These are phyloP conservation scores for Domatiomyces globalis DNA, from an alignment of 2,329 filamentous ascomycete species.

Conservation along the genomic window DNA sequence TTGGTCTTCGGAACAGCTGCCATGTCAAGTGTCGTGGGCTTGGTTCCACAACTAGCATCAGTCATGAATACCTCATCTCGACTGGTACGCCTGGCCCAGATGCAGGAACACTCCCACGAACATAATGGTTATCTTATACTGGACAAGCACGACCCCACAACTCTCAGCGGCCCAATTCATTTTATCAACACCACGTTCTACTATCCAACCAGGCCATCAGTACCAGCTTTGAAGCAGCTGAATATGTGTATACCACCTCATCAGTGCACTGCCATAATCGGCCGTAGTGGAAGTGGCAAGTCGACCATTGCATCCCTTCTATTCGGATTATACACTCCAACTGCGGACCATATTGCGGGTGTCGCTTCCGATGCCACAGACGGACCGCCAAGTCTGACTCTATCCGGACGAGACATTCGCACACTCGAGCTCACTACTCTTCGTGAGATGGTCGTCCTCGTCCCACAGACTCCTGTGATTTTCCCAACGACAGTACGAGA, in stretches of 20 bases:
- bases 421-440: conserved; percentile 45
- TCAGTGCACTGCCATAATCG: conserved; percentile 63
- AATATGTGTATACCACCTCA: conserved; percentile 50
- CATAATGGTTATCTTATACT: conserved; percentile 35
- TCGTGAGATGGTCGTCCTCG: conserved; percentile 48
- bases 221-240: conserved; percentile 47
- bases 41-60: conserved; percentile 67
- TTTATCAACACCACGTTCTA: conserved; percentile 53
- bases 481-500: conserved; percentile 29
- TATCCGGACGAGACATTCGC: conserved; percentile 42
- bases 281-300: conserved; percentile 79
- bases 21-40: conserved; percentile 52
- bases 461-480: conserved; percentile 51
- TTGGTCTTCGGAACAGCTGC: conserved; percentile 72
- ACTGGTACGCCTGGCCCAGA: conserved; percentile 54
- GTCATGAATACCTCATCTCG: conserved; percentile 58
- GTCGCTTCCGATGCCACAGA: neutral
- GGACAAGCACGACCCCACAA: conserved; percentile 19
- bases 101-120: conserved; percentile 43
- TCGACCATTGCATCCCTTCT: conserved; percentile 67
- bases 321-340: conserved; percentile 50
- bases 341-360: conserved; percentile 12
- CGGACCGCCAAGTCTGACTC: conserved; percentile 36
- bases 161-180: conserved; percentile 35
- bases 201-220: conserved; percentile 48